phyloP scores from a whole-genome alignment of 768 basidiomycete species.

The Lactarius deliciosus region DNA sequence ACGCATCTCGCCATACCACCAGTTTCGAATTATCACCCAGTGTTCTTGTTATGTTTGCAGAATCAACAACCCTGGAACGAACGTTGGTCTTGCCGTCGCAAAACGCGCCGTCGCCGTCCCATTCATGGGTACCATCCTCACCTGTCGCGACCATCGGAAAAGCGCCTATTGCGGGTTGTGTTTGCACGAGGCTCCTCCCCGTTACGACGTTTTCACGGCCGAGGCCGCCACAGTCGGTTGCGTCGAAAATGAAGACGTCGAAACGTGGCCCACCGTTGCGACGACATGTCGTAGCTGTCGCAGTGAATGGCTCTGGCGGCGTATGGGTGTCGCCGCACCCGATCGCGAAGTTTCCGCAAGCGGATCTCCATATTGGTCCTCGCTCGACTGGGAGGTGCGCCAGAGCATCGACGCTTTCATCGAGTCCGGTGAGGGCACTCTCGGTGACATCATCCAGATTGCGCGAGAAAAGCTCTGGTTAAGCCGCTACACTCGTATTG shows the following conservation, averaged over 20 bases:
- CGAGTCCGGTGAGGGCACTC: slow-evolving; percentile 68
- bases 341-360: slow-evolving; percentile 64
- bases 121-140: slow-evolving; percentile 45
- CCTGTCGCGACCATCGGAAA: slow-evolving; percentile 67
- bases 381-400: slow-evolving; percentile 65
- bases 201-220: slow-evolving; percentile 35
- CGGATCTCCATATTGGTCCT: slow-evolving; percentile 30
- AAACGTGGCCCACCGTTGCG: slow-evolving; percentile 61
- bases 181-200: slow-evolving; percentile 57
- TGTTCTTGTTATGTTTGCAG: slow-evolving; percentile 67
- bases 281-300: slow-evolving; percentile 71
- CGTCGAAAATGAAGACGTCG: slow-evolving; percentile 71
- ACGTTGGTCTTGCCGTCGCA: slow-evolving; percentile 49
- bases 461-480: slow-evolving; percentile 76
- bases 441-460: slow-evolving; percentile 56
- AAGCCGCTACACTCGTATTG: slow-evolving; percentile 59
- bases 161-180: slow-evolving; percentile 67
- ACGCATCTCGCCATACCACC: slow-evolving; percentile 49
- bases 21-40: slow-evolving; percentile 58
- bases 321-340: slow-evolving; percentile 45
- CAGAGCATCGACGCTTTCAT: slow-evolving; percentile 69
- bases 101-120: slow-evolving; percentile 48
- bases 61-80: slow-evolving; percentile 56
- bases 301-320: slow-evolving; percentile 62
- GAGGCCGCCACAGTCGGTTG: slow-evolving; percentile 44